These are phyloP conservation scores for Triticum urartu DNA, from an alignment of 176 grass and related monocot species.

Conservation along the genomic window DNA sequence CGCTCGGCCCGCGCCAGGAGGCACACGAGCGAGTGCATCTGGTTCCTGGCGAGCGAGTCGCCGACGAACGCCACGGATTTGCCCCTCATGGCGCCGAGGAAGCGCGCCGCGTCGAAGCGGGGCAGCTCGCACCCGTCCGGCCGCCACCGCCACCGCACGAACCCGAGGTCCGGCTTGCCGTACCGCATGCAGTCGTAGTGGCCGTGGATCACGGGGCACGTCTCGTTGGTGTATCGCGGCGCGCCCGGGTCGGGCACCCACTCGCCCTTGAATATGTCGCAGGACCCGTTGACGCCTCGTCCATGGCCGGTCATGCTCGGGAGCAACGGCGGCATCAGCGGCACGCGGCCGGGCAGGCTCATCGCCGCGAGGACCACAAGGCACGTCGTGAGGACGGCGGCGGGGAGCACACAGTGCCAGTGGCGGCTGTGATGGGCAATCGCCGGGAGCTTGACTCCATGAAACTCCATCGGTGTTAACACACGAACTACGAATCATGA, in stretches of 20 bases:
- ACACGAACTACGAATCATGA: no score
- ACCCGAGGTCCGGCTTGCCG: slow-evolving; percentile 51
- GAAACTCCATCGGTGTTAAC: slow-evolving; percentile 18
- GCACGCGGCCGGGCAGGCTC: background rate
- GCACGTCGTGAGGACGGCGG: background rate
- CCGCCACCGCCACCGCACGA: slow-evolving; percentile 53
- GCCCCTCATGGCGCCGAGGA: slow-evolving; percentile 26
- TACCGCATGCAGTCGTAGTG: slow-evolving; percentile 61
- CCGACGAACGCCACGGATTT: slow-evolving; percentile 64
- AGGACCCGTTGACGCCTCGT: background rate
- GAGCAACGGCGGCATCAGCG: background rate
- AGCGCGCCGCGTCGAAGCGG: slow-evolving; percentile 35
- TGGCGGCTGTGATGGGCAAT: background rate
- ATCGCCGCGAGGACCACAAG: slow-evolving; percentile 14
- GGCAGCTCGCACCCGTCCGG: slow-evolving; percentile 45
- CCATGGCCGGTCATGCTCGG: background rate
- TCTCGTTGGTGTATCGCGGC: slow-evolving; percentile 45
- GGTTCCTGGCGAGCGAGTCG: slow-evolving; percentile 68
- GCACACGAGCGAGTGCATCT: slow-evolving; percentile 73
- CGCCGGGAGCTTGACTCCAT: background rate
- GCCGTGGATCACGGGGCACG: slow-evolving; percentile 55
- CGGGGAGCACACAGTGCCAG: background rate
- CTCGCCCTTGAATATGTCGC: slow-evolving; percentile 41
- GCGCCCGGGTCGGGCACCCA: slow-evolving; percentile 37
- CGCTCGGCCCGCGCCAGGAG: slow-evolving; percentile 37